These are phyloP conservation scores for Monilinia aucupariae DNA, from an alignment of 2,329 filamentous ascomycete species.

Conservation along the genomic window DNA sequence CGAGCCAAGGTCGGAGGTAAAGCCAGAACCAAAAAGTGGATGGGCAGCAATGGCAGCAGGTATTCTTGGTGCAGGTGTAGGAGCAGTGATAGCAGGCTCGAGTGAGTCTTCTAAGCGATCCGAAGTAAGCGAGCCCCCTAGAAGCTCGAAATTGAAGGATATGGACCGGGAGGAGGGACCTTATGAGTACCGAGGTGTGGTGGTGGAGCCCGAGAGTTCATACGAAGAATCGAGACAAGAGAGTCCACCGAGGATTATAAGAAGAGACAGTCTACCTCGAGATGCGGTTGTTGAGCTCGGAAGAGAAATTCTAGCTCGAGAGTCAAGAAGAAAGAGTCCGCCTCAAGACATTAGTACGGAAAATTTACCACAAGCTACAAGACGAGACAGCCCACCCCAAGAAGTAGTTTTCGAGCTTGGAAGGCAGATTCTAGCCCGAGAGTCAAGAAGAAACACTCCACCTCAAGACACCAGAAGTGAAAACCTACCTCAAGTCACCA, in stretches of 20 bases:
- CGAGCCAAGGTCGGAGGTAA: background rate
- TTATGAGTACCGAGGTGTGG: constrained; percentile 29
- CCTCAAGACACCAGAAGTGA: background rate
- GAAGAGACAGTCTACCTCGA: background rate
- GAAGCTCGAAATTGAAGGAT: constrained; percentile 5
- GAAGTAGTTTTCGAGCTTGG: background rate
- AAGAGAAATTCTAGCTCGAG: background rate
- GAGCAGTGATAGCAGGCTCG: constrained; percentile 28
- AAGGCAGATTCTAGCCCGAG: constrained; percentile 6
- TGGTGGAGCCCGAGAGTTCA: constrained; percentile 27
- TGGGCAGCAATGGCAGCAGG: constrained; percentile 52
- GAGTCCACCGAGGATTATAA: background rate
- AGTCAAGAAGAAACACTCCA: constrained; percentile 5
- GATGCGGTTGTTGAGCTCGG: background rate
- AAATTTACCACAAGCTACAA: constrained; percentile 1
- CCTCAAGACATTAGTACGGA: background rate
- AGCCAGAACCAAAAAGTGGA: constrained; percentile 24
- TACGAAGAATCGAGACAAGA: constrained; percentile 22
- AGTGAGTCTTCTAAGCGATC: constrained; percentile 23
- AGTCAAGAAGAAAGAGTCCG: background rate
- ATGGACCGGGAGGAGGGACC: constrained; percentile 20
- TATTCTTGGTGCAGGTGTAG: constrained; percentile 40
- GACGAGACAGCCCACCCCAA: background rate
- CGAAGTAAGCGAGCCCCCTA: constrained; percentile 10
- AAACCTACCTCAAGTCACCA: background rate